These are phyloP conservation scores for Aegilops sharonensis DNA, from an alignment of 176 grass and related monocot species.

Conservation along the genomic window DNA sequence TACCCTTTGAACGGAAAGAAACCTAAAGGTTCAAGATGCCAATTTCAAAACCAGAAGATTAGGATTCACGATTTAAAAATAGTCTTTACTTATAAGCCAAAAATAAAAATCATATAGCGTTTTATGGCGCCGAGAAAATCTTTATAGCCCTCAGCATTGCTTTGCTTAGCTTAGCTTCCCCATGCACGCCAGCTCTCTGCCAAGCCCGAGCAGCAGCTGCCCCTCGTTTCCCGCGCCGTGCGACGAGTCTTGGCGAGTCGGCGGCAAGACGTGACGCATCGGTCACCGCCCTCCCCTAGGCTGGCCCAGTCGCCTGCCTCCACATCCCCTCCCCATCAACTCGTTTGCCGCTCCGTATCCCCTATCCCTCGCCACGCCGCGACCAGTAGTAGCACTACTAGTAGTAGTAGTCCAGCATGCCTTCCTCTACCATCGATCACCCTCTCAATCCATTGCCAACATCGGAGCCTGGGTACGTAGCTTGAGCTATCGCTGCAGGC, in stretches of 20 bases:
- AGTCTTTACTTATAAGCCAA: no score
- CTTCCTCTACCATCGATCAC: not conserved
- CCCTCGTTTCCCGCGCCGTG: not conserved
- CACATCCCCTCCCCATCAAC: not conserved
- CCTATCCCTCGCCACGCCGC: not conserved
- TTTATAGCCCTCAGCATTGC: not conserved
- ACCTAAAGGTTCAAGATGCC: no score
- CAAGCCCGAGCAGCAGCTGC: not conserved
- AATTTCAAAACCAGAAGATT: no score
- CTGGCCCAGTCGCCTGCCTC: not conserved
- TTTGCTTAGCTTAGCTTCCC: not conserved
- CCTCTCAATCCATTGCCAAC: not conserved
- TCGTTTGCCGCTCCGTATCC: not conserved
- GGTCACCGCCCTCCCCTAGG: not conserved
- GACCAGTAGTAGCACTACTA: not conserved
- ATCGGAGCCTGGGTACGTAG: not conserved
- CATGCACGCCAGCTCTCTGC: not conserved
- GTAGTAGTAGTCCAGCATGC: not conserved
- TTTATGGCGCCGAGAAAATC: no score
- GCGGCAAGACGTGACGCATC: slow-evolving; percentile 15
- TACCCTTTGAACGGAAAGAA: no score
- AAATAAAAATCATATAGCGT: not conserved
- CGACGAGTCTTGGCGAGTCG: not conserved
- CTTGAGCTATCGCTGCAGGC: not conserved
- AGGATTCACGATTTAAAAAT: no score